Base-by-base conservation (phyloP, 1,284 basidiomycete genomes). In the Apiotrichum brassicae region DNA sequence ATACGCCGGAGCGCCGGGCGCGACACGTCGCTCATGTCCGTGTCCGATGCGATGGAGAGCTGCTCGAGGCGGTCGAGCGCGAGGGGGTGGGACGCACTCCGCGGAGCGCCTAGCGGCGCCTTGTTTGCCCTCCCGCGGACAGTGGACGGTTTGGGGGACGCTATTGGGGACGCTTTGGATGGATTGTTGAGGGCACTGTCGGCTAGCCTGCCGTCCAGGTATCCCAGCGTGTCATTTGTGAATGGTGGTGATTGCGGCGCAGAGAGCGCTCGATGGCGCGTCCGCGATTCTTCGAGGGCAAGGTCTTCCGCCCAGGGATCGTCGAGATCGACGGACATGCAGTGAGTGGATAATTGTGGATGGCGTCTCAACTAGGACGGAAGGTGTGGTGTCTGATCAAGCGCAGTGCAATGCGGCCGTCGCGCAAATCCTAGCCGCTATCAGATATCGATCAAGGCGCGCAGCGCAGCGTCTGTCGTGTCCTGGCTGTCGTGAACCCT, bases 1-100 rank as follows among this genome's bases (percentile, higher is more conserved):
- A 68, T 36, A 9, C 68, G 57, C 34, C 49, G 52, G 14, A 72
- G 49, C 13, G 56, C 61, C 2, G 70, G 70, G 11, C 67, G 51
- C n/a, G 60, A 57, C 8, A 62, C 49, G 50, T 60, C 60, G 18
- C 46, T 43, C 7, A 57, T 26, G 37, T 54, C 52, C 14, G 44
- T 23, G 19, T 46, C 38, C 20, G 42, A 25, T 8, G 42, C 22
- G 25, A 37, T 43, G 24, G 26, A 13, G 22, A 35, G 19, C 7
- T 32, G 18, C 20, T 24, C 30, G 12, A 35, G 22, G 16, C 24
- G 12, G 14, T 47, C 48, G 3, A 43, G 35, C 7, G 44, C 52
- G n/a, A 54, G 44, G 6, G 52, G 52, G 35, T 54, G 52, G 7
- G 52, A 54, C 11, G 48, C 9, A 16, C 43, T 35, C 7, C 40